Evolutionary conservation across 2,329 filamentous ascomycete genomes (phyloP).

Genomic region (Fusarium poae): DNA sequence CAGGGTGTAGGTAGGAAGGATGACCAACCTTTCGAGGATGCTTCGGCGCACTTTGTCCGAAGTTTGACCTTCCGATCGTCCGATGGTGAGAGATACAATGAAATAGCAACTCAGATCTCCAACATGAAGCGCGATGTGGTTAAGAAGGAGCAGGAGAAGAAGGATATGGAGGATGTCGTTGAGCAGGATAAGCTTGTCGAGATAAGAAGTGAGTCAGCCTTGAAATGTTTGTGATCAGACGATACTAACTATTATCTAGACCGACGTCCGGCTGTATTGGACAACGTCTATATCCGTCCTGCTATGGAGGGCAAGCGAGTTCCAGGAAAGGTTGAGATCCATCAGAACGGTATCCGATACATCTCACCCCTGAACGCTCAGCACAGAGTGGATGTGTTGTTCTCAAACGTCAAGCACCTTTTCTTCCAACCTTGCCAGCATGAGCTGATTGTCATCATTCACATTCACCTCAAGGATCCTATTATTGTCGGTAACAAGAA

Average conservation of each 20-base stretch:
- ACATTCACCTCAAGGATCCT: slow-evolving; percentile 96
- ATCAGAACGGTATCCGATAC: slow-evolving; percentile 98
- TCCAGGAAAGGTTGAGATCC: slow-evolving; percentile 94
- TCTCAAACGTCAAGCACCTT: slow-evolving; percentile 97
- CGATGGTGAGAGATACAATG: slow-evolving; percentile 87
- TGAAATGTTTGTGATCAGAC: not conserved
- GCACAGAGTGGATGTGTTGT: slow-evolving; percentile 91
- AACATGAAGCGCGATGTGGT: slow-evolving; percentile 94
- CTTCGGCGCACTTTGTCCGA: slow-evolving; percentile 93
- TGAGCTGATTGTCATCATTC: slow-evolving; percentile 97
- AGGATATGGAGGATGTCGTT: slow-evolving; percentile 98
- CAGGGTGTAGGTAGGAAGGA: slow-evolving; percentile 98
- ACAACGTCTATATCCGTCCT: slow-evolving; percentile 95
- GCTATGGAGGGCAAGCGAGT: slow-evolving; percentile 97
- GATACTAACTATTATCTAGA: slow-evolving; percentile 69
- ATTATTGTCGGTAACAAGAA: slow-evolving; percentile 98
- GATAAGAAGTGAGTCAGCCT: slow-evolving; percentile 79
- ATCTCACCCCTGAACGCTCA: slow-evolving; percentile 83
- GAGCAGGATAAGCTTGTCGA: slow-evolving; percentile 98
- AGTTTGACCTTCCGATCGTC: slow-evolving; percentile 95
- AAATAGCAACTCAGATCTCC: slow-evolving; percentile 92
- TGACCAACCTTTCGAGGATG: slow-evolving; percentile 97
- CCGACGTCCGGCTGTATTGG: slow-evolving; percentile 88
- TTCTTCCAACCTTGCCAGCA: slow-evolving; percentile 99
- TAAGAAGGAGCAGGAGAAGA: slow-evolving; percentile 97